Percentiles rank a stretch among this genome's conserved stretches.
Evolutionary conservation across 306 rosid species (phyloP).

Genomic region (Adenanthera pavonina): DNA sequence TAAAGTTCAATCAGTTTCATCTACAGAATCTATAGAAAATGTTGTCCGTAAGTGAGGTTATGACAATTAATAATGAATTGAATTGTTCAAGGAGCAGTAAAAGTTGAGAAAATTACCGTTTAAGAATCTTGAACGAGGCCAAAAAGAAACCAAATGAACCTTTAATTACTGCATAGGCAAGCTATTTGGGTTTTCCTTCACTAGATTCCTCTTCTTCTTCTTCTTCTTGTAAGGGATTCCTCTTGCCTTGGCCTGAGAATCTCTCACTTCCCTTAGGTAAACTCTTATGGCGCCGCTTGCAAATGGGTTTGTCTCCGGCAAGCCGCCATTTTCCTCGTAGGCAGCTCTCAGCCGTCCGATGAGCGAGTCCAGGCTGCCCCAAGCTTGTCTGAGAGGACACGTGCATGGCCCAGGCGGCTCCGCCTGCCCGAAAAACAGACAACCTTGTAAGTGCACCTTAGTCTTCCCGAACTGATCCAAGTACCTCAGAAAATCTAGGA

Average conservation of each 20-base stretch:
- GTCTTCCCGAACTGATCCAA: slow-evolving; percentile 88
- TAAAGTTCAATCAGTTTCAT: slow-evolving; percentile 24
- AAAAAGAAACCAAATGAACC: slow-evolving; percentile 6
- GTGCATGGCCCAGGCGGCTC: slow-evolving; percentile 87
- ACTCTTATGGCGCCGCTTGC: slow-evolving; percentile 78
- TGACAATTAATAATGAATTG: background rate
- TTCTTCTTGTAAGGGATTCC: slow-evolving; percentile 92
- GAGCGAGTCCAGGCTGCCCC: slow-evolving; percentile 91
- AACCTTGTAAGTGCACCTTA: slow-evolving; percentile 68
- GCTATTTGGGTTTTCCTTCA: slow-evolving; percentile 46
- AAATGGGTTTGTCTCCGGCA: slow-evolving; percentile 83
- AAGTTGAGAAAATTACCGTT: background rate
- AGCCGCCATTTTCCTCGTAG: slow-evolving; percentile 92
- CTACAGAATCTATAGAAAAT: background rate
- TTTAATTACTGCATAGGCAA: slow-evolving; percentile 47
- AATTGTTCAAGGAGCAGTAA: slow-evolving; percentile 1
- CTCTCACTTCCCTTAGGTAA: slow-evolving; percentile 76
- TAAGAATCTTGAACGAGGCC: slow-evolving; percentile 34
- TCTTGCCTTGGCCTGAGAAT: slow-evolving; percentile 83
- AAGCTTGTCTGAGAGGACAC: slow-evolving; percentile 86
- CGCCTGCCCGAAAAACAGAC: slow-evolving; percentile 78
- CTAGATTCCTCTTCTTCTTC: slow-evolving; percentile 58
- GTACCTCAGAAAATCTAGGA: slow-evolving; percentile 79
- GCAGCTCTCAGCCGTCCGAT: slow-evolving; percentile 92
- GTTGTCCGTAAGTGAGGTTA: background rate